Conservation (phyloP, 306 rosid species). For the Vigna reflexopilosa region DNA sequence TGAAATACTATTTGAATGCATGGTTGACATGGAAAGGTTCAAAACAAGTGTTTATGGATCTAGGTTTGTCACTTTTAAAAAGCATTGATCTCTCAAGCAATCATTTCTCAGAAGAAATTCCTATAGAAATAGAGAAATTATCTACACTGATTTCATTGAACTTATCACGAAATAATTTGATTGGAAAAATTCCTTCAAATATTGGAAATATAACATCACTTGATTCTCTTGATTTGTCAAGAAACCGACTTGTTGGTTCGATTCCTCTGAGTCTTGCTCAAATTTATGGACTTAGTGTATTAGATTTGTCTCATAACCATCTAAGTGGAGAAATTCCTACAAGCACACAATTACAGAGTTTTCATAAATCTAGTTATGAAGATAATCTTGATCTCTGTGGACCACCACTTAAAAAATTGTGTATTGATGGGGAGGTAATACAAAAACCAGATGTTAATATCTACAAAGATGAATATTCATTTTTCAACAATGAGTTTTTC, state of each 20-base stretch:
- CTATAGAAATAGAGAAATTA: neutral
- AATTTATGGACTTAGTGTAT: neutral
- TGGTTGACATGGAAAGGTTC: conserved; percentile 41
- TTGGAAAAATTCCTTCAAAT: neutral
- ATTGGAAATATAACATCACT: neutral
- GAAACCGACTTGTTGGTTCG: neutral
- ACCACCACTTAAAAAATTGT: neutral
- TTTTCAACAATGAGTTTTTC: neutral
- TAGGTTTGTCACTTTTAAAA: neutral
- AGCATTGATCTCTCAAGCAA: neutral
- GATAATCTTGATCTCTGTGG: conserved; percentile 43
- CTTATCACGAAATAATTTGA: conserved; percentile 40
- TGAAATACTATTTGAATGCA: neutral
- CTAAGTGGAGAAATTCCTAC: conserved; percentile 22
- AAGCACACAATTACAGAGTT: conserved; percentile 36
- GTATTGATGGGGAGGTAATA: no score
- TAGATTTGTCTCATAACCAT: conserved; percentile 27
- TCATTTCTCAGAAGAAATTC: neutral
- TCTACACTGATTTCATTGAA: conserved; percentile 24
- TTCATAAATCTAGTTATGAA: neutral
- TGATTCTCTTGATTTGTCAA: neutral
- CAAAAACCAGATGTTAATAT: no score
- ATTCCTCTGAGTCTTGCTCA: conserved; percentile 4
- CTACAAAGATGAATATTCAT: no score
- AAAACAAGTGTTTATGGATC: neutral